A percentile compares a stretch with the other conserved stretches of the same genome.
These are phyloP conservation scores for Daldinia caldariorum DNA, from an alignment of 495 filamentous ascomycete species.

Conservation along the genomic window DNA sequence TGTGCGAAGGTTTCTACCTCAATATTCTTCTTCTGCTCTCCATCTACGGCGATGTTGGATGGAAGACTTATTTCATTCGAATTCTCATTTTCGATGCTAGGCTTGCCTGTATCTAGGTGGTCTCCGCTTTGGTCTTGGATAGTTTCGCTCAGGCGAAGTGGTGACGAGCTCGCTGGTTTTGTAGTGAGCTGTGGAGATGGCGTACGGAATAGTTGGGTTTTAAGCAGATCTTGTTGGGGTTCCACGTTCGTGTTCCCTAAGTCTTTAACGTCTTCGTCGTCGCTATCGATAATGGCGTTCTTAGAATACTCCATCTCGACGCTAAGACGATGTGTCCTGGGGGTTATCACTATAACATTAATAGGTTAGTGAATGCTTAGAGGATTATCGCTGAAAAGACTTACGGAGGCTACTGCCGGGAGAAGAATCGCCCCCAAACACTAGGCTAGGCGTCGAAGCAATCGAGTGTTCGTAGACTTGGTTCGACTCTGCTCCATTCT, in stretches of 20 bases:
- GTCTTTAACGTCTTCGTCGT: slow-evolving; percentile 29
- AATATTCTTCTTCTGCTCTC: background rate
- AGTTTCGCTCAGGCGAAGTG: slow-evolving; percentile 30
- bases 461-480: slow-evolving; percentile 40
- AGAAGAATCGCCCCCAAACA: slow-evolving; percentile 49
- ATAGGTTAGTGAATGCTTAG: slow-evolving; percentile 14
- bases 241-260: slow-evolving; percentile 7
- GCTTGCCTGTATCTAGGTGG: background rate
- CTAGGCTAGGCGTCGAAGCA: slow-evolving; percentile 53
- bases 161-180: slow-evolving; percentile 23
- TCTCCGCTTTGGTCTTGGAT: slow-evolving; percentile 13
- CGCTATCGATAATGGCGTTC: slow-evolving; percentile 27
- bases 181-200: slow-evolving; percentile 24
- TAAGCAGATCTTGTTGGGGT: slow-evolving; percentile 11
- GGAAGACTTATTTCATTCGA: background rate
- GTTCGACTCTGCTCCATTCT: slow-evolving; percentile 14
- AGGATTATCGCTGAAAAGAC: slow-evolving; percentile 13
- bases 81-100: background rate
- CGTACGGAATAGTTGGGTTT: slow-evolving; percentile 8
- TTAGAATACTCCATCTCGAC: slow-evolving; percentile 19
- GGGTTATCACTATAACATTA: slow-evolving; percentile 34
- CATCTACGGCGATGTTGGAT: background rate
- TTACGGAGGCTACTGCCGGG: slow-evolving; percentile 50
- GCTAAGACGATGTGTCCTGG: slow-evolving; percentile 38
- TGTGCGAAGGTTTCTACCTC: slow-evolving; percentile 33